Percentiles rank a stretch among this genome's conserved stretches.
phyloP scores from a whole-genome alignment of 768 basidiomycete genomes.

The Neoboletus brunneissimus region DNA sequence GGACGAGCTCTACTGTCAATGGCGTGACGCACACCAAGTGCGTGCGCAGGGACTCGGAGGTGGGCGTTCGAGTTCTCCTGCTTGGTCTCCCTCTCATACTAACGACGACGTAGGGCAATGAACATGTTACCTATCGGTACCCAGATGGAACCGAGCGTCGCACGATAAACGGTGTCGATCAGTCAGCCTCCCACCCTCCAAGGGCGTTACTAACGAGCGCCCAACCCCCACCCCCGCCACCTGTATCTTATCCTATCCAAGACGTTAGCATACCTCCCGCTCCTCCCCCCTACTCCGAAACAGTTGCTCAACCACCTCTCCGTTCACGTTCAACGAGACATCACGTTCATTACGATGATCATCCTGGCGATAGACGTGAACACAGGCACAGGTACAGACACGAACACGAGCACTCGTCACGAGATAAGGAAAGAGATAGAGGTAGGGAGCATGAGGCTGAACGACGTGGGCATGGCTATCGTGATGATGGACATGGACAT shows the following conservation, averaged over 20 bases:
- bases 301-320: constrained; percentile 5
- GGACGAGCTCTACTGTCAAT: constrained; percentile 55
- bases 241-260: neutral
- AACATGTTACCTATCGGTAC: constrained; percentile 62
- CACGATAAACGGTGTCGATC: constrained; percentile 66
- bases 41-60: constrained; percentile 56
- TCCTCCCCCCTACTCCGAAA: constrained; percentile 25
- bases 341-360: constrained; percentile 8
- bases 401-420: constrained; percentile 9
- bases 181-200: constrained; percentile 11
- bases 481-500: constrained; percentile 1
- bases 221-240: neutral
- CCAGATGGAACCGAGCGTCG: constrained; percentile 65
- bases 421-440: constrained; percentile 6
- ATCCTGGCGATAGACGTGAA: constrained; percentile 9
- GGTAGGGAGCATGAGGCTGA: constrained; percentile 2
- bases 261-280: constrained; percentile 7
- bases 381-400: constrained; percentile 17
- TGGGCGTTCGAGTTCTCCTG: constrained; percentile 33
- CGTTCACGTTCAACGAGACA: constrained; percentile 21
- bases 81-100: neutral
- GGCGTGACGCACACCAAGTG: constrained; percentile 61
- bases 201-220: constrained; percentile 13
- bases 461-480: neutral
- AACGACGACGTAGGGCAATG: constrained; percentile 56